Base-by-base conservation (phyloP, 331 rosid species). In the Cydonia oblonga region DNA sequence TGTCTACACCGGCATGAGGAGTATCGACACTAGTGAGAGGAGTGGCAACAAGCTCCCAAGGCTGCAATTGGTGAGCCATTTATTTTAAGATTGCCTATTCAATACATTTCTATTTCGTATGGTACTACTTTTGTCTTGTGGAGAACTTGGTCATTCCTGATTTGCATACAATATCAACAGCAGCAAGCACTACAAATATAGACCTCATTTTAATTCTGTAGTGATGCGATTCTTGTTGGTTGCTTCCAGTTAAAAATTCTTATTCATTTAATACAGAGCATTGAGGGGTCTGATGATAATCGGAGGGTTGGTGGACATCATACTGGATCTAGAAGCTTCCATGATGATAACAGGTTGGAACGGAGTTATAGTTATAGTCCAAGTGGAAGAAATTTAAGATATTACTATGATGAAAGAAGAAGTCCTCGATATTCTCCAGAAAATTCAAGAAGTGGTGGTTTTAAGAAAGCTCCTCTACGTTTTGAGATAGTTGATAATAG, bases 401-500 rank as follows among this genome's bases (percentile, higher is more conserved):
- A 53, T 72, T 78, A 81, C 75, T 86, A 85, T 35, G 91, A 93
- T 70, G 97, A 91, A 70, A 86, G 86, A 77, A 80, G 82, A 76
- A 86, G 96, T 70, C 98, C 96, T 61, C 84, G 60, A 61, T 89
- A 81, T 82, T 65, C 70, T 14, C 78, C 76, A 67, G 86, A 72
- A 57, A 76, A 70, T 62, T 28, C 85, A 46, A 87, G 89, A 79
- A 42, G 12, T 19, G 91, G 86, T 4, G 74, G 89, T 64, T 42
- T 14, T 1, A 71, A 62, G 56, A 85, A 80, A 83, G 84, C 60
- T 84, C 84, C 88, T 63, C 72, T 82, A 28, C 77, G 80, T 59
- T 76, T 95, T 65, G 98, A 89, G 86, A 78, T 95, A 75, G 97
- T 95, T 62, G 98, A 95, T 81, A 86, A 95, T 75, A 84, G 97